phyloP scores from a whole-genome alignment of 768 basidiomycete species.

The Chalciporus sphaerocephalus region DNA sequence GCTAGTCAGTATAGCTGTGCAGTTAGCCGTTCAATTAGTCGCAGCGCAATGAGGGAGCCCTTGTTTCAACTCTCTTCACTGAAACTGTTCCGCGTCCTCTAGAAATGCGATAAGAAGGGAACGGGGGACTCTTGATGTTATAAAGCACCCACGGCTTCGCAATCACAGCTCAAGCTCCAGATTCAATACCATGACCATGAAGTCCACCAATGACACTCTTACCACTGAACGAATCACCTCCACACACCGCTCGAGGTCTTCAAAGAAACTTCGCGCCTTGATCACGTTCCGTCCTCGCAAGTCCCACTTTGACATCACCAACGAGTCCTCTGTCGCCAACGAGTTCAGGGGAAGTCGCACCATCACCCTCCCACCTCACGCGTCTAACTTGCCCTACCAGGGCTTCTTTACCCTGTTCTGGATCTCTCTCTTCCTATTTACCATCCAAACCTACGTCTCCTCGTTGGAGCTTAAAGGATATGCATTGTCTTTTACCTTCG shows the following conservation, averaged over 20 bases:
- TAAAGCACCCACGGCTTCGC: background rate
- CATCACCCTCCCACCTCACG: slow-evolving; percentile 2
- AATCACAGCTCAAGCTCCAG: background rate
- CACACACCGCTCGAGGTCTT: slow-evolving; percentile 64
- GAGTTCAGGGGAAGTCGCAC: slow-evolving; percentile 65
- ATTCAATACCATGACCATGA: slow-evolving; percentile 19
- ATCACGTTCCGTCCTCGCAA: slow-evolving; percentile 84
- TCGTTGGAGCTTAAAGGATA: slow-evolving; percentile 76
- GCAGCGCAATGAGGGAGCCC: too few species aligned
- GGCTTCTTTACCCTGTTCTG: slow-evolving; percentile 97
- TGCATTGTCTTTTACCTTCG: slow-evolving; percentile 75
- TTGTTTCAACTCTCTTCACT: too few species aligned
- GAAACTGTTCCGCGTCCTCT: too few species aligned
- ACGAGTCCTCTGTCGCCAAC: slow-evolving; percentile 68
- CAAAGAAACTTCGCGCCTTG: slow-evolving; percentile 76
- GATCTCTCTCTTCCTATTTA: slow-evolving; percentile 81
- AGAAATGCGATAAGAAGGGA: too few species aligned
- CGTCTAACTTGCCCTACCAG: slow-evolving; percentile 33
- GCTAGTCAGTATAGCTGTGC: too few species aligned
- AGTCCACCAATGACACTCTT: slow-evolving; percentile 19
- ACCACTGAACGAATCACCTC: slow-evolving; percentile 68
- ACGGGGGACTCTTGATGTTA: too few species aligned
- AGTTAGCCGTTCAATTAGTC: too few species aligned
- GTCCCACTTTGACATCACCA: slow-evolving; percentile 79
- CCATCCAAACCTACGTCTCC: slow-evolving; percentile 70